Percentiles rank a stretch among this genome's conserved stretches.
Conservation (phyloP, 2,329 filamentous ascomycete species). For the Penicillium sp. region DNA sequence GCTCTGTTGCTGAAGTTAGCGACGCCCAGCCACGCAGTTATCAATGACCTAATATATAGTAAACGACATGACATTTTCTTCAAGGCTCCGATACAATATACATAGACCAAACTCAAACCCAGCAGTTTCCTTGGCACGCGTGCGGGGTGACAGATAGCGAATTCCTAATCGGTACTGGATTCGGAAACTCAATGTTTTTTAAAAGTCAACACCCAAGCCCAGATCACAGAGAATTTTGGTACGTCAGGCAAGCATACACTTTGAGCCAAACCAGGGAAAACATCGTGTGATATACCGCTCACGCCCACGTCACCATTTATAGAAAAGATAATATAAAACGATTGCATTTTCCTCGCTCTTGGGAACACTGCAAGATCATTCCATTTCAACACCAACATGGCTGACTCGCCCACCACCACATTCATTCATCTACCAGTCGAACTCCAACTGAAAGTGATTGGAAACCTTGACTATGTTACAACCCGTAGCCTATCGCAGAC, state of each 20-base stretch:
- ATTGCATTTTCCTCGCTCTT: too few relatives aligned
- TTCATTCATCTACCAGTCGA: neutral
- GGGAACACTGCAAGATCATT: neutral
- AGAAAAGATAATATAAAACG: neutral
- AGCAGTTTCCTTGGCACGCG: conserved; percentile 2
- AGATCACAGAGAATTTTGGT: too few relatives aligned
- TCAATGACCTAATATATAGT: neutral
- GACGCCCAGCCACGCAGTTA: too few relatives aligned
- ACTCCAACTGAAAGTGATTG: neutral
- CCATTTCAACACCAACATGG: neutral
- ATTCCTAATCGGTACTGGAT: conserved; percentile 3
- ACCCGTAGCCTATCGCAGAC: neutral
- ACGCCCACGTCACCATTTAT: neutral
- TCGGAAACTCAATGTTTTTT: neutral
- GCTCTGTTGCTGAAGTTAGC: too few relatives aligned
- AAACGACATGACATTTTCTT: too few relatives aligned
- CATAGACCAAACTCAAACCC: neutral
- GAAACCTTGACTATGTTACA: neutral
- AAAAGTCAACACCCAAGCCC: too few relatives aligned
- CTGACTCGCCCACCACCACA: neutral
- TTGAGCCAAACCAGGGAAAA: neutral
- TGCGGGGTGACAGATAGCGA: conserved; percentile 3
- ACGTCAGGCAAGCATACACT: neutral
- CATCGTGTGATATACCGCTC: neutral
- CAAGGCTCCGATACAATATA: too few relatives aligned